Base-by-base conservation (phyloP, 495 filamentous ascomycete genomes). In the Xylaria grammica region DNA sequence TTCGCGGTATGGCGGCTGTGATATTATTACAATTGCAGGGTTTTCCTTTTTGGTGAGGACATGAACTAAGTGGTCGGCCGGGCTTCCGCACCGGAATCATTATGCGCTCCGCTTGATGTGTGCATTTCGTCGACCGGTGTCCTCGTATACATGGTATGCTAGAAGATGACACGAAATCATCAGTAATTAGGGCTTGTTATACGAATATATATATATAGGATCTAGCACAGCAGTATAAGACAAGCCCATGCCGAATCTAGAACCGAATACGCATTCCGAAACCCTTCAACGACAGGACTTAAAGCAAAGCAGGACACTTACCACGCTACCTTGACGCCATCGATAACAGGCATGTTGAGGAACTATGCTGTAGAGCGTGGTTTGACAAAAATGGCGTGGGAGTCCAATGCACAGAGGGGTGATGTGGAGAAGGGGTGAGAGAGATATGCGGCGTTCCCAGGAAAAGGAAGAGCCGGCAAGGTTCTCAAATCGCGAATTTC, bases 131-230 rank as follows among this genome's bases (percentile, higher is more conserved):
- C 24, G 92, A 93, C 68, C 92, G 88, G 76, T 96, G 92, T 55
- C 92, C 92, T 57, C 90, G 89, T 67, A 94, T 91, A 68, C 92
- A 96, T 71, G 90, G 89, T 80, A 89, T 88, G 72, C 91, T 95
- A 71, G 24, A 55, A 54, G 30, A 60, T 22, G 42, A 9, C 19
- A 53, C 24, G 59, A 48, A 2, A 40, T 52, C 20, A 45, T 77
- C 56, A 76, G 74, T 69, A 60, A 58, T 46, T 30, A 48, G 57
- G 64, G 19, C 46, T 22, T n/a, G n/a, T 49, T 22, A 13, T 2
- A 48, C 36, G 19, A 34, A 48, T 11, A 60, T 19, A 67, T 32
- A 62, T 40, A 36, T 9, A 17, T 42, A 15, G 11, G 40, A 48
- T 60, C 66, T 63, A 55, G 67, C 50, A 67, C 60, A 63, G 58